Evolutionary conservation across 306 rosid species (phyloP).

Genomic region (Lagenaria siceraria): DNA sequence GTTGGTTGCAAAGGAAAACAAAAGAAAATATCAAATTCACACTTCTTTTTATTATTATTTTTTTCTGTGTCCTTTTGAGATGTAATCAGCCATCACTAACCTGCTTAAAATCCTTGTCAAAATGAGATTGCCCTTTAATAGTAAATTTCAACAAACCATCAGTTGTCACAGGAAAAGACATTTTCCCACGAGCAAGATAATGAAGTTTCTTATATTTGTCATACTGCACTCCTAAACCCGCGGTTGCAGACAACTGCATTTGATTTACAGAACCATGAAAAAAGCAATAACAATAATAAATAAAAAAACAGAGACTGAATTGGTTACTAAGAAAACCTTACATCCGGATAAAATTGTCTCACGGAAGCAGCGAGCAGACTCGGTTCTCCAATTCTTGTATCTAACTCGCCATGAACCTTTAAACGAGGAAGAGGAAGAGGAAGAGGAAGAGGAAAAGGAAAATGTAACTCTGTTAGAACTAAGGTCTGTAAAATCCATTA

Average conservation of each 20-base stretch:
- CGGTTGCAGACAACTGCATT: slow-evolving; percentile 61
- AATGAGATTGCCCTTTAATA: slow-evolving; percentile 57
- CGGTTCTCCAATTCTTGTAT: slow-evolving; percentile 56
- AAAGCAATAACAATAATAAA: background rate
- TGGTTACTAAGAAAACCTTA: slow-evolving; percentile 16
- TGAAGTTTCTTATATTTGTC: slow-evolving; percentile 43
- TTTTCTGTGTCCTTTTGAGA: background rate
- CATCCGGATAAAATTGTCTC: slow-evolving; percentile 56
- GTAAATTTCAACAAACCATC: slow-evolving; percentile 40
- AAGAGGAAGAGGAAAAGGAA: background rate
- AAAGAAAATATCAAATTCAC: background rate
- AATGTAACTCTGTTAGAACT: background rate
- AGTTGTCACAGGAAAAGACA: slow-evolving; percentile 48
- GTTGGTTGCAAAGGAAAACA: background rate
- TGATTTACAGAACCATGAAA: background rate
- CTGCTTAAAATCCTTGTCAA: slow-evolving; percentile 58
- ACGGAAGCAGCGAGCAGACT: slow-evolving; percentile 32
- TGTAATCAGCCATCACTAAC: slow-evolving; percentile 12
- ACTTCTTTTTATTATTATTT: too few species aligned
- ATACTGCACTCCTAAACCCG: slow-evolving; percentile 55
- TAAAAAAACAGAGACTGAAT: background rate
- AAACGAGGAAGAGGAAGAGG: background rate
- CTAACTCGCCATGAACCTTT: slow-evolving; percentile 81
- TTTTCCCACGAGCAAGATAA: slow-evolving; percentile 52
- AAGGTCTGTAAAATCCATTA: background rate